phyloP scores from a whole-genome alignment of 257 asterid genomes.

The Capsicum rhomboideum region DNA sequence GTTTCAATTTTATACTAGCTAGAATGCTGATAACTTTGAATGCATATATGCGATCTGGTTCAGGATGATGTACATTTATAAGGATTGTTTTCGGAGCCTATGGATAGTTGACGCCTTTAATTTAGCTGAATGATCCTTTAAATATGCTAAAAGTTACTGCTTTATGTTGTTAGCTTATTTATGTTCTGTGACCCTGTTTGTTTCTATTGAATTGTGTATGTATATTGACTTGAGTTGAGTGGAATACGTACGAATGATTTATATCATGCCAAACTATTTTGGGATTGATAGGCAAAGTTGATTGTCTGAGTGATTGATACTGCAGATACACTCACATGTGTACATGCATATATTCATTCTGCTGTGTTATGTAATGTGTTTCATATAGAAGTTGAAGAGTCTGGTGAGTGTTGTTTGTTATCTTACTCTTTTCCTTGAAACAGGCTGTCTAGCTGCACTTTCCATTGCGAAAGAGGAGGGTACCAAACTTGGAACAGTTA shows the following conservation, averaged over 20 bases:
- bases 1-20: background rate
- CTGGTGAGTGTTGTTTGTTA: background rate
- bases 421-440: background rate
- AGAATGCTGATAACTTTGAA: background rate
- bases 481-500: slow-evolving; percentile 73
- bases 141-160: background rate
- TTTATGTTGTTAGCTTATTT: background rate
- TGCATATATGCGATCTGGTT: background rate
- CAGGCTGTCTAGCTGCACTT: slow-evolving; percentile 62
- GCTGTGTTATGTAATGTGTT: background rate
- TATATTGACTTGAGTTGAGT: background rate
- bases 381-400: background rate
- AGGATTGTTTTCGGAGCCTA: background rate
- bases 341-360: background rate
- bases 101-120: background rate
- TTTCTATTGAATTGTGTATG: background rate
- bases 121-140: background rate
- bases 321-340: background rate
- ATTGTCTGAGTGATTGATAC: background rate
- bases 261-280: background rate
- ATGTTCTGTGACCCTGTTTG: background rate
- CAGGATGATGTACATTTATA: background rate
- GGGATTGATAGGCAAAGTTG: background rate
- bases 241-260: background rate
- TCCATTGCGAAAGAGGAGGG: slow-evolving; percentile 71